Evolutionary conservation across 352 stramenopile genomes (phyloP).

Genomic region (Globisporangium cylindrosporum): DNA sequence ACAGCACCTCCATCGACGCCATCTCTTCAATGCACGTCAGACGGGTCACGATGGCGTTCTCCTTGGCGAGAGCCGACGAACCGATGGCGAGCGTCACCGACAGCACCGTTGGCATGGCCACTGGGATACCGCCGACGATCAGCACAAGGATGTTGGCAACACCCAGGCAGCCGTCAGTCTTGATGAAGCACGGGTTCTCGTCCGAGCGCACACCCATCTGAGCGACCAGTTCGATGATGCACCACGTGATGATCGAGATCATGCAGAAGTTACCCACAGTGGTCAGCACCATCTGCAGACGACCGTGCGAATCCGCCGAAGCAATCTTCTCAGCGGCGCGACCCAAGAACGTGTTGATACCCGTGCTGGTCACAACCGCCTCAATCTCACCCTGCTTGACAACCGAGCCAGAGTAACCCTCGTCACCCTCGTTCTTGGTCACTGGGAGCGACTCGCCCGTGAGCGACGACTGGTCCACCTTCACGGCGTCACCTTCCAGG

Average conservation of each 20-base stretch:
- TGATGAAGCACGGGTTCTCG: constrained; percentile 84
- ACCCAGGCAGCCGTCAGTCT: constrained; percentile 65
- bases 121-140: constrained; percentile 90
- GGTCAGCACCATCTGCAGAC: constrained; percentile 90
- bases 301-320: constrained; percentile 63
- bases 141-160: constrained; percentile 84
- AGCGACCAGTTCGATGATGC: constrained; percentile 81
- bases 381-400: constrained; percentile 91
- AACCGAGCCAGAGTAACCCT: constrained; percentile 81
- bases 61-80: constrained; percentile 82
- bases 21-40: constrained; percentile 93
- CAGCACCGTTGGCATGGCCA: constrained; percentile 93
- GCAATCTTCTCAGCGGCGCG: constrained; percentile 83
- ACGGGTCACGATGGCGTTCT: constrained; percentile 92
- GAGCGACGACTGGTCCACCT: constrained; percentile 91
- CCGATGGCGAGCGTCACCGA: constrained; percentile 91
- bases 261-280: constrained; percentile 93
- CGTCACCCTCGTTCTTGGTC: constrained; percentile 75
- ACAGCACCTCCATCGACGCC: constrained; percentile 91
- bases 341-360: constrained; percentile 90
- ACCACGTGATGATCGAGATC: constrained; percentile 85
- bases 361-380: constrained; percentile 86
- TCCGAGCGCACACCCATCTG: constrained; percentile 67
- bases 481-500: constrained; percentile 74
- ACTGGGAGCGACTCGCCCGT: constrained; percentile 94